A percentile compares a stretch with the other conserved stretches of the same genome.
Evolutionary conservation across 176 grass and related monocot genomes (phyloP).

Genomic region (Pharus latifolius): DNA sequence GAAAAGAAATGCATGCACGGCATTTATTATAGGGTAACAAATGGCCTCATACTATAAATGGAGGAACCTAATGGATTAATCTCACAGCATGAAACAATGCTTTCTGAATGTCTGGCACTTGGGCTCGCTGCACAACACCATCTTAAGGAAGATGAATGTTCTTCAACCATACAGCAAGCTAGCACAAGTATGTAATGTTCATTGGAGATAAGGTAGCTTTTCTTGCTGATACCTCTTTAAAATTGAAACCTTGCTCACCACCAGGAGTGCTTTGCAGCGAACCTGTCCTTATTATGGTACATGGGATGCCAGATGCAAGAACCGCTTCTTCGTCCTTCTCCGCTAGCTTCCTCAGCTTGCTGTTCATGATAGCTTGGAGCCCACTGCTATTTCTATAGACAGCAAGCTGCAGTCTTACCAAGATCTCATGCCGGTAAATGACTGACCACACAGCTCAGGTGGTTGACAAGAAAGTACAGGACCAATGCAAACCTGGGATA

Average conservation of each 20-base stretch:
- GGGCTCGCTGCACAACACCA: not conserved
- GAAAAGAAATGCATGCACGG: not conserved
- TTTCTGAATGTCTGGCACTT: not conserved
- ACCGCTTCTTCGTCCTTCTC: constrained; percentile 72
- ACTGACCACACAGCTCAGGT: constrained; percentile 2
- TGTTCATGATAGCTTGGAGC: constrained; percentile 72
- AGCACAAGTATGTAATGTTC: not conserved
- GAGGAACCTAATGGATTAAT: constrained; percentile 7
- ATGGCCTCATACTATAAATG: not conserved
- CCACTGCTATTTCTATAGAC: constrained; percentile 75
- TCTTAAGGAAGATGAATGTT: not conserved
- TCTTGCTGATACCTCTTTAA: constrained; percentile 43
- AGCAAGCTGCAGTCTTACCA: constrained; percentile 69
- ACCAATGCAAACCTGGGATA: constrained; percentile 72
- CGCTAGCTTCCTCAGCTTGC: constrained; percentile 61
- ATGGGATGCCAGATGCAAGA: constrained; percentile 59
- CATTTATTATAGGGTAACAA: not conserved
- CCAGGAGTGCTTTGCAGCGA: constrained; percentile 59
- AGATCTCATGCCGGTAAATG: constrained; percentile 40
- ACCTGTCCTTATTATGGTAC: constrained; percentile 70
- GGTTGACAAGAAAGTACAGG: not conserved
- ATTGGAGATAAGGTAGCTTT: not conserved
- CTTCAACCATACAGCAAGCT: not conserved
- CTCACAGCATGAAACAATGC: not conserved
- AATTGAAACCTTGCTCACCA: constrained; percentile 61